Evolutionary conservation across 2,329 filamentous ascomycete genomes (phyloP).

Genomic region (Thermoascus crustaceus): DNA sequence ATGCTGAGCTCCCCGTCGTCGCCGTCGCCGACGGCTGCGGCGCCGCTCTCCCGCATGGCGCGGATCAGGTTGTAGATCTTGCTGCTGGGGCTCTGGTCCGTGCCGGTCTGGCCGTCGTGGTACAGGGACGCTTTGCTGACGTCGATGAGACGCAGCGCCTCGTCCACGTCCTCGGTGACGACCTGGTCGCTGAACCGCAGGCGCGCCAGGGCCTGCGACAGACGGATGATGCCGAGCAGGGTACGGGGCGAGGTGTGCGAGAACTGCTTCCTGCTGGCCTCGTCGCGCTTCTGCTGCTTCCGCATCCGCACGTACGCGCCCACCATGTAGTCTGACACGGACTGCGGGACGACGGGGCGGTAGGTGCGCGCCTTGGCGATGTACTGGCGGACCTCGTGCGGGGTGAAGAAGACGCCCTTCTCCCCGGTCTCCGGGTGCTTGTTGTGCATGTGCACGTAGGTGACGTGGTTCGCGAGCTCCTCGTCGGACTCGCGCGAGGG

Average conservation of each 20-base stretch:
- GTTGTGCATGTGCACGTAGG: constrained; percentile 95
- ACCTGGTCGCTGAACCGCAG: constrained; percentile 81
- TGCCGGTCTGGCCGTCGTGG: constrained; percentile 55
- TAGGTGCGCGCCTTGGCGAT: constrained; percentile 86
- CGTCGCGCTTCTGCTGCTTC: constrained; percentile 82
- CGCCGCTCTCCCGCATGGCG: constrained; percentile 74
- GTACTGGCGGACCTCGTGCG: constrained; percentile 90
- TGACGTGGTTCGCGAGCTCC: constrained; percentile 89
- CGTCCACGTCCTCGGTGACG: constrained; percentile 87
- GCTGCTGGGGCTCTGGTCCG: constrained; percentile 71
- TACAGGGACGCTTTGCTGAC: constrained; percentile 88
- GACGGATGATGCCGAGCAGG: constrained; percentile 80
- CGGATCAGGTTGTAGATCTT: constrained; percentile 95
- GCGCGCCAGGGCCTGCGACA: constrained; percentile 87
- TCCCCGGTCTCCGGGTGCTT: constrained; percentile 72
- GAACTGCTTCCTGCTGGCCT: constrained; percentile 85
- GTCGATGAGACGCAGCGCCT: constrained; percentile 82
- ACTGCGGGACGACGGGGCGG: constrained; percentile 75
- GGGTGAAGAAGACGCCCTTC: constrained; percentile 70
- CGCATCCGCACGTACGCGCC: constrained; percentile 94
- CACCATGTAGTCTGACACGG: constrained; percentile 90
- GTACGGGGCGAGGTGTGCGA: constrained; percentile 91
- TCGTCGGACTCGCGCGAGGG: constrained; percentile 83
- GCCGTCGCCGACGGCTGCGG: constrained; percentile 68
- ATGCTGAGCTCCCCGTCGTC: constrained; percentile 70